Base-by-base conservation (phyloP, 2,329 filamentous ascomycete genomes). In the Penicillium sp. region DNA sequence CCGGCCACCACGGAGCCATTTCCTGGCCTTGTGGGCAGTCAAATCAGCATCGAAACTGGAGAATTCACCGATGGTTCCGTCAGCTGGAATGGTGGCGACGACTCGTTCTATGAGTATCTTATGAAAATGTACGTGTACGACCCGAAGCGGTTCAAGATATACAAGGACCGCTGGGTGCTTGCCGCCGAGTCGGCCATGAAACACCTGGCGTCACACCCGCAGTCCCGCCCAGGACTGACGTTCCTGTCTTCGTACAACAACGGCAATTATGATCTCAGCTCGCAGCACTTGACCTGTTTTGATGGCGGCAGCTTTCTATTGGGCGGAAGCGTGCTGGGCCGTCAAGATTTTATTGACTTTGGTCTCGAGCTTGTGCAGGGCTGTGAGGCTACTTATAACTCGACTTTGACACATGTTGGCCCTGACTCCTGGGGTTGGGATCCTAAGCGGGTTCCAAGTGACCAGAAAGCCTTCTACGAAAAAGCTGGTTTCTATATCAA, bases 51-150 rank as follows among this genome's bases (percentile, higher is more conserved):
- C 57, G 68, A 75, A 1, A 85, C 82, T 3, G 91, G 91, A 20
- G 65, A 77, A 7, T 93, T 95, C 63, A 62, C 82, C 14, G 84
- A 93, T 67, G 81, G 81, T 23, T 67, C 62, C 1, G 90, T 92
- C 49, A 88, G 89, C 43, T 96, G 90, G 90, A 82, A 84, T 37
- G 90, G 88, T 49, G 88, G 89, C 6, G 83, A 82, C 27, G 90
- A 95, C 71, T 90, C 86, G 42, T 95, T 88, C 75, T 96, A 95
- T 75, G 90, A 95, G 74, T 95, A 95, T 67, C 82, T 96, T 29
- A 87, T 96, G 72, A 96, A 96, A 78, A 93, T 94, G 89, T 95
- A 87, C 66, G 73, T 93, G 52, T 95, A 95, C 70, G 88, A 93
- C 67, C 79, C 84, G 0, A 63, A 71, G 6, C 80, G 84, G 3